Base-by-base conservation (phyloP, 1,139 yeast genomes). In the Candida labiduridarum region DNA sequence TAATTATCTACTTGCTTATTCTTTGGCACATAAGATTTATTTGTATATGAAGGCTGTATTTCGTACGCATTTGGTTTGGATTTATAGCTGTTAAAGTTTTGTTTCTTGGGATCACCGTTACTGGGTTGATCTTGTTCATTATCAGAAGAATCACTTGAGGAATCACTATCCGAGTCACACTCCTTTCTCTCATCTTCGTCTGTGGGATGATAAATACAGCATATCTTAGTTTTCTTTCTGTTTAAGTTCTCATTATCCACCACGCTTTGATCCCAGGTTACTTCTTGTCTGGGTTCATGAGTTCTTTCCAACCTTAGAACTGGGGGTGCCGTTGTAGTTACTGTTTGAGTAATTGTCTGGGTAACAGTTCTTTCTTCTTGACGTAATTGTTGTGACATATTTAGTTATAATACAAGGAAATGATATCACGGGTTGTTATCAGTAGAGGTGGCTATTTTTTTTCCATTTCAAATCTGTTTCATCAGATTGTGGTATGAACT, bases 151-250 rank as follows among this genome's bases (percentile, higher is more conserved):
- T 74, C 80, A 52, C 72, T 66, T 31, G 52, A 73, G 54, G 68
- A 63, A 49, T 66, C 67, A 38, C 66, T 59, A 1, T 60, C 59
- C 9, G 67, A 64, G 10, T 66, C 67, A 30, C 78, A 71, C 15
- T 79, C 78, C 45, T 77, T 81, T 52, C 83, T 88, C 30, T 83
- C 94, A 61, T 85, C 86, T 58, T 83, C 87, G 33, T 83, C 75
- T 46, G 85, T 87, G 1, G 96, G 96, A 62, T 89, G 96, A 71
- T 86, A 92, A 22, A 92, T 92, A 59, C 98, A 92, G 64, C 98
- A 92, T 18, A 92, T 85, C 67, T 92, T 92, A 16, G 96, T 82
- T 66, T 91, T 91, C 72, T 92, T 92, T 72, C 82, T 87, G 62
- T 86, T 82, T 87, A 92, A 75, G 64, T 87, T 72, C 68, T 92